Base-by-base conservation (phyloP, 192 early-diverging fungal genomes). In the Gigaspora rosea region DNA sequence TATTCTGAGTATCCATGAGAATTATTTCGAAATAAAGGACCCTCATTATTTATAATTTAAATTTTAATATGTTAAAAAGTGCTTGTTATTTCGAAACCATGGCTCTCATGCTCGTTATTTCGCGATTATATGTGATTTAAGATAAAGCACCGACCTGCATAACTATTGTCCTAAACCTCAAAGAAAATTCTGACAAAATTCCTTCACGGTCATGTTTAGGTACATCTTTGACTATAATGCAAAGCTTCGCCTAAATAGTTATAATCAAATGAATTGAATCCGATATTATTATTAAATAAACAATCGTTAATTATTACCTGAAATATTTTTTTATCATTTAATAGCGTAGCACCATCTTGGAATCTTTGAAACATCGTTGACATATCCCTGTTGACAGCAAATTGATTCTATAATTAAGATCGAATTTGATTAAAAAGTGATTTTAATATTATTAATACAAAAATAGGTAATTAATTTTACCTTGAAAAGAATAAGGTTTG, bases 301-400 rank as follows among this genome's bases (percentile, higher is more conserved):
- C n/a, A n/a, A n/a, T n/a, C 1, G 11, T 35, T 4, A 7, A 18
- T 10, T 20, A 22, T n/a, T 22, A 47, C 72, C 46, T 74, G 41
- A 61, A 74, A 74, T 20, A 74, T 74, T 4, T 71, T 16, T 32
- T 10, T 12, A 65, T 75, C 58, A 18, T 35, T 47, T 16, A 75
- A 75, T 22, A 48, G 64, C 18, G 7, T 49, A 2, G 61, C 56
- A 5, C 74, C 59, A 51, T 65, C 78, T 54, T 78, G 70, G 61
- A 78, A 78, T 62, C 71, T 54, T 41, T 73, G 69, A 56, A 78
- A 78, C 78, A 78, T 78, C 32, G 56, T 22, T 1, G 78, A 74
- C 15, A 78, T 73, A n/a, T 78, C 77, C 54, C 77, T 9, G 15
- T 49, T 71, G 8, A 78, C 35, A 10, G 77, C 27, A 57, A 78